These are phyloP conservation scores for Boletus pseudo-olivaceus DNA, from an alignment of 768 basidiomycete genomes.

Conservation along the genomic window DNA sequence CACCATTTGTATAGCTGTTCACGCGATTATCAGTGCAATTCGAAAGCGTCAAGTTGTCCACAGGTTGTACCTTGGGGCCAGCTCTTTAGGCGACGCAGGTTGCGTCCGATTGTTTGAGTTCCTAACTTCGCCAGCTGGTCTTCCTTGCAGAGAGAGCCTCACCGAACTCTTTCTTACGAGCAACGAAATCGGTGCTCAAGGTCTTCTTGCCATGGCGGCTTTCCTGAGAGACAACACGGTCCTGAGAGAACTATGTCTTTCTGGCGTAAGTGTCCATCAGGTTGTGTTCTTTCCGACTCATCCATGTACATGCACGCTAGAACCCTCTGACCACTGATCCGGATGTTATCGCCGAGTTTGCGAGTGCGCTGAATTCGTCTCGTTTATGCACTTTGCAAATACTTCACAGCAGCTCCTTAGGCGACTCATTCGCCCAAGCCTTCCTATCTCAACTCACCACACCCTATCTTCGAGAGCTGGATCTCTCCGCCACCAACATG, in stretches of 20 bases:
- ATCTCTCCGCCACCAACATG: conserved; percentile 51
- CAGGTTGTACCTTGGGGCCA: conserved; percentile 54
- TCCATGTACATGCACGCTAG: conserved; percentile 26
- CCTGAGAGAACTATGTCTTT: conserved; percentile 51
- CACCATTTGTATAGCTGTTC: conserved; percentile 40
- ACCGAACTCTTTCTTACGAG: conserved; percentile 56
- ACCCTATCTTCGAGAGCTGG: conserved; percentile 48
- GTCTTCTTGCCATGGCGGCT: conserved; percentile 49
- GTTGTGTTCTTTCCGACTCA: conserved; percentile 1
- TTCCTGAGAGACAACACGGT: conserved; percentile 47
- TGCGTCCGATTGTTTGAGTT: conserved; percentile 52
- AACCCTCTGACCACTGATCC: conserved; percentile 41
- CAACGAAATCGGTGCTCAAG: conserved; percentile 52
- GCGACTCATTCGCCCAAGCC: conserved; percentile 44
- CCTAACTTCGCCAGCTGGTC: conserved; percentile 46
- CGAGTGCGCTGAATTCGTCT: conserved; percentile 53
- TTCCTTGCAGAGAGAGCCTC: conserved; percentile 38
- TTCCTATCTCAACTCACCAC: conserved; percentile 53
- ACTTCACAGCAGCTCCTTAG: conserved; percentile 46
- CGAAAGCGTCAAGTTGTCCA: conserved; percentile 45
- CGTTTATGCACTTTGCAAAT: conserved; percentile 48
- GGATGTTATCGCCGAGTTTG: conserved; percentile 37
- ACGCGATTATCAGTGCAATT: conserved; percentile 46
- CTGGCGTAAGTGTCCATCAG: conserved; percentile 44
- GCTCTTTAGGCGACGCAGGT: conserved; percentile 56